Evolutionary conservation across 1,284 basidiomycete species (phyloP).

Genomic region (Golubevia pallescens): DNA sequence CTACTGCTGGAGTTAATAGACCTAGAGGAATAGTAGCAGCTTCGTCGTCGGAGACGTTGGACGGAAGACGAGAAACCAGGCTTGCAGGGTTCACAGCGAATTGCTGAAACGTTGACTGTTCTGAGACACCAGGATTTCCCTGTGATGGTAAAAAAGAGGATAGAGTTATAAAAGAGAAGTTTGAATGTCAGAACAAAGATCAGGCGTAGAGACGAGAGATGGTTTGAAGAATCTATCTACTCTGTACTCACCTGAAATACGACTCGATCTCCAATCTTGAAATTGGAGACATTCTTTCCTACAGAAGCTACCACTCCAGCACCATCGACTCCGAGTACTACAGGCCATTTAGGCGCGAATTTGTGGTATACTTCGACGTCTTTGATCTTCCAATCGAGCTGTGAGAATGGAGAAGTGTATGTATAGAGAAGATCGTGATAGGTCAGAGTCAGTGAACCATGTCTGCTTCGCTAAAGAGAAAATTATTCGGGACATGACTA

Average conservation of each 20-base stretch:
- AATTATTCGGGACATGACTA: too few relatives aligned
- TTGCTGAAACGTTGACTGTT: conserved; percentile 41
- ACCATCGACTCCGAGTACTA: conserved; percentile 36
- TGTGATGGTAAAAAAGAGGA: too few relatives aligned
- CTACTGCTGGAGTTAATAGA: conserved; percentile 23
- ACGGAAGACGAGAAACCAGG: conserved; percentile 29
- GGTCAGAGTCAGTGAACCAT: too few relatives aligned
- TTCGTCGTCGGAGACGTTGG: conserved; percentile 36
- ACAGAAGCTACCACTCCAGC: conserved; percentile 29
- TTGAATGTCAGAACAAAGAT: too few relatives aligned
- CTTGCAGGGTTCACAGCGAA: conserved; percentile 30
- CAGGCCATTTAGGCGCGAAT: conserved; percentile 26
- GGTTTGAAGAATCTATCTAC: too few relatives aligned
- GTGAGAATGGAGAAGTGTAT: too few relatives aligned
- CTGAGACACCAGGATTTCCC: conserved; percentile 30
- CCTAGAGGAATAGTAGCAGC: conserved; percentile 37
- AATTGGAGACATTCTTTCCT: conserved; percentile 18
- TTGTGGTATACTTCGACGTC: conserved; percentile 17
- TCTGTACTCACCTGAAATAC: conserved; percentile 32
- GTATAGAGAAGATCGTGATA: too few relatives aligned
- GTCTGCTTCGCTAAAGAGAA: too few relatives aligned
- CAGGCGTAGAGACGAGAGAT: too few relatives aligned
- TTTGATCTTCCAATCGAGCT: conserved; percentile 37
- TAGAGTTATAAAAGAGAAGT: too few relatives aligned
- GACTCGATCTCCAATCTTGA: conserved; percentile 34